These are phyloP conservation scores for Perilla frutescens DNA, from an alignment of 257 asterid species.

Conservation along the genomic window DNA sequence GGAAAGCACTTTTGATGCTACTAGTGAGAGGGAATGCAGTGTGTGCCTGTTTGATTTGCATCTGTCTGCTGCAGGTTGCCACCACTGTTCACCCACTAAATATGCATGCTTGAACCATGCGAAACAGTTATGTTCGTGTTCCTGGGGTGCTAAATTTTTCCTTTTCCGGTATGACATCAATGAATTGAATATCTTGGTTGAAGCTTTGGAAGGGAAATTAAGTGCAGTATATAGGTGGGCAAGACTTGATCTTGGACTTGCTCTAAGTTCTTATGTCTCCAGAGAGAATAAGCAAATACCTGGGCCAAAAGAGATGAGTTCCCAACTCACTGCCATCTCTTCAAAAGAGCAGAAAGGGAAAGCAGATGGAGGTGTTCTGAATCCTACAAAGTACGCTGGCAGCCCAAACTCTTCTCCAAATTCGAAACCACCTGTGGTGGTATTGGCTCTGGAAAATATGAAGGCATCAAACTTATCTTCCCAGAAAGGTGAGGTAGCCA, in stretches of 20 bases:
- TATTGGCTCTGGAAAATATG: constrained; percentile 54
- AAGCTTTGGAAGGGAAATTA: constrained; percentile 96
- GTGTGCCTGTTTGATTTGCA: constrained; percentile 93
- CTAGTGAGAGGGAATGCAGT: constrained; percentile 94
- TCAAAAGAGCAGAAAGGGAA: constrained; percentile 53
- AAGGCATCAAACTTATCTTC: constrained; percentile 43
- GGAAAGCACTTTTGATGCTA: constrained; percentile 94
- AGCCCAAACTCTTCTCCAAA: constrained; percentile 42
- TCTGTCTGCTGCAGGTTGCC: constrained; percentile 98
- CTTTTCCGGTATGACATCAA: constrained; percentile 85
- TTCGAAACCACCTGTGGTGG: constrained; percentile 55
- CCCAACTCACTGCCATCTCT: constrained; percentile 37
- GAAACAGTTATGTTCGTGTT: constrained; percentile 85
- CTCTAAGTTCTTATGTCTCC: constrained; percentile 78
- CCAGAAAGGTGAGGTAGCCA: constrained; percentile 46
- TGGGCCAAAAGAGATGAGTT: constrained; percentile 50
- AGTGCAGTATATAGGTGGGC: constrained; percentile 99
- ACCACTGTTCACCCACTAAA: constrained; percentile 89
- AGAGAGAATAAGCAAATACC: constrained; percentile 62
- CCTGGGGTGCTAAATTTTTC: constrained; percentile 95
- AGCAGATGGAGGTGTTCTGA: constrained; percentile 41
- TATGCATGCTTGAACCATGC: constrained; percentile 99
- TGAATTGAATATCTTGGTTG: constrained; percentile 85
- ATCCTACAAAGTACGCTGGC: constrained; percentile 35
- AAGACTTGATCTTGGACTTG: constrained; percentile 89